A percentile compares a stretch with the other conserved stretches of the same genome.
phyloP scores from a whole-genome alignment of 2,329 filamentous ascomycete species.

The Ascochyta clinopodiicola region DNA sequence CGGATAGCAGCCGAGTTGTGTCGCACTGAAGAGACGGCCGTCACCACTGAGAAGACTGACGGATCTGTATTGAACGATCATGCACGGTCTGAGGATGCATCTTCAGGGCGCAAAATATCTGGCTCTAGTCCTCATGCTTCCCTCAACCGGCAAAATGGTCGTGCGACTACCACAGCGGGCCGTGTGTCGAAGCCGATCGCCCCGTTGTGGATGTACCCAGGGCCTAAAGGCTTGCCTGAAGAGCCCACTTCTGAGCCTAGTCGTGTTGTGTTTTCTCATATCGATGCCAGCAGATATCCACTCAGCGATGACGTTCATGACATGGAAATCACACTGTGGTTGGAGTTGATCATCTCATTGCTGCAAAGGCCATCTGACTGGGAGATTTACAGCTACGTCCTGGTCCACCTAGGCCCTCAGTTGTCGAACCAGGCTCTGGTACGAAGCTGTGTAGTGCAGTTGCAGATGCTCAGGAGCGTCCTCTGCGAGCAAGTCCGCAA shows the following conservation, averaged over 20 bases:
- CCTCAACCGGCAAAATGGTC: slow-evolving; percentile 38
- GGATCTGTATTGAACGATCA: slow-evolving; percentile 38
- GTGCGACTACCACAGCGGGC: slow-evolving; percentile 30
- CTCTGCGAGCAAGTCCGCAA: slow-evolving; percentile 84
- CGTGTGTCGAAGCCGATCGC: slow-evolving; percentile 43
- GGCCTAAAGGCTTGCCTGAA: slow-evolving; percentile 61
- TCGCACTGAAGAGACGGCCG: slow-evolving; percentile 63
- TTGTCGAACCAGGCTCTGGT: slow-evolving; percentile 91
- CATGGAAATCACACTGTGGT: slow-evolving; percentile 65
- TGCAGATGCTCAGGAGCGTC: slow-evolving; percentile 76
- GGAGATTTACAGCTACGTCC: slow-evolving; percentile 90
- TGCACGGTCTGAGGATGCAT: slow-evolving; percentile 34
- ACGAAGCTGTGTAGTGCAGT: slow-evolving; percentile 72
- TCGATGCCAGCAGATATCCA: slow-evolving; percentile 46
- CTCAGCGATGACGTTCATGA: slow-evolving; percentile 50
- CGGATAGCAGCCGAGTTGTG: slow-evolving; percentile 75
- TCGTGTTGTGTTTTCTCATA: slow-evolving; percentile 58
- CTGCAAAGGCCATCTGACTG: slow-evolving; percentile 79
- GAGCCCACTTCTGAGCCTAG: slow-evolving; percentile 58
- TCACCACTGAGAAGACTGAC: slow-evolving; percentile 53
- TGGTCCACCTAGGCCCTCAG: slow-evolving; percentile 86
- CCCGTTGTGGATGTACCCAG: slow-evolving; percentile 65
- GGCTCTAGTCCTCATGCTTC: slow-evolving; percentile 43
- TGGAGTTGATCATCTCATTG: slow-evolving; percentile 78
- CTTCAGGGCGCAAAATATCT: slow-evolving; percentile 39